These are phyloP conservation scores for Oryza nivara DNA, from an alignment of 176 grass and related monocot genomes.

Conservation along the genomic window DNA sequence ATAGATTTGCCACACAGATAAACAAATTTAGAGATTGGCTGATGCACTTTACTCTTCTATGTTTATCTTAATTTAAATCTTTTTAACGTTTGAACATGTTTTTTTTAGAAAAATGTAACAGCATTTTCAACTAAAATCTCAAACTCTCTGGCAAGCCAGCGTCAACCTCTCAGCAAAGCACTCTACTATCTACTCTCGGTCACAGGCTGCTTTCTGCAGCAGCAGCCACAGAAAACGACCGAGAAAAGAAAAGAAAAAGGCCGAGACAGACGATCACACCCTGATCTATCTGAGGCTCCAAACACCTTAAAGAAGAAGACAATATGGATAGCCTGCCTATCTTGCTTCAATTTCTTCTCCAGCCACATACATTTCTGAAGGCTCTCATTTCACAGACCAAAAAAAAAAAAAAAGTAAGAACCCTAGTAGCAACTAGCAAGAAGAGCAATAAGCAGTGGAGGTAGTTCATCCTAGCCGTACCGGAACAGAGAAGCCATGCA, in stretches of 20 bases:
- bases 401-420: background rate
- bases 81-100: too few relatives aligned
- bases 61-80: too few relatives aligned
- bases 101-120: too few relatives aligned
- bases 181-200: too few relatives aligned
- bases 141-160: too few relatives aligned
- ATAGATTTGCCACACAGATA: too few relatives aligned
- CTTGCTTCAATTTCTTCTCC: background rate
- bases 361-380: slow-evolving; percentile 34
- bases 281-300: slow-evolving; percentile 9
- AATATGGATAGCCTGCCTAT: slow-evolving; percentile 41
- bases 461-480: slow-evolving; percentile 18
- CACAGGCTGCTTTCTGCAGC: background rate
- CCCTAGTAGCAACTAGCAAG: background rate
- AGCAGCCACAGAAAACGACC: slow-evolving; percentile 2
- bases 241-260: background rate
- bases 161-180: too few relatives aligned
- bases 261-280: background rate
- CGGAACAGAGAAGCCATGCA: background rate
- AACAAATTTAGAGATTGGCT: too few relatives aligned
- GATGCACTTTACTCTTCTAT: too few relatives aligned
- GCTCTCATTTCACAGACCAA: background rate
- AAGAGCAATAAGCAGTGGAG: slow-evolving; percentile 29
- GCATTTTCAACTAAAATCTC: too few relatives aligned
- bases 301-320: slow-evolving; percentile 27